Base-by-base conservation (phyloP, 192 early-diverging fungal species). In the Dispira simplex region DNA sequence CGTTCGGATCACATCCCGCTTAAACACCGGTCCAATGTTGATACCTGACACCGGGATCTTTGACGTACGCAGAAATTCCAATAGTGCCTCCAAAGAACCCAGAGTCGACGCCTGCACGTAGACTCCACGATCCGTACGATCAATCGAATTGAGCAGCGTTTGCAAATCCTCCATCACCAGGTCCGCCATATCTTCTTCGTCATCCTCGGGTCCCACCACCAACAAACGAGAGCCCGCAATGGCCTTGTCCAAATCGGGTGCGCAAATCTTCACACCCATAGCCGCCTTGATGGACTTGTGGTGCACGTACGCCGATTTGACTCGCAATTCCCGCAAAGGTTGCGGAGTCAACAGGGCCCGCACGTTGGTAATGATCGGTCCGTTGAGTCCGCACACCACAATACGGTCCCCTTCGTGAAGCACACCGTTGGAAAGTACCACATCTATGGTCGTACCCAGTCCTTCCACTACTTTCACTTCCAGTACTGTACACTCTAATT, bases 391-490 rank as follows among this genome's bases (percentile, higher is more conserved):
- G 69, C 97, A 97, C 23, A 99, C 69, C 8, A 92, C 89, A 64
- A 99, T 97, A 46, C 86, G 83, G 71, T 99, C 97, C 45, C 95
- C 93, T 79, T 99, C 94, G 65, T 87, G 80, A 66, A 99, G 73
- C 46, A 91, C 84, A 71, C 91, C 91, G 77, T 99, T 99, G 10
- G 90, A 91, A 47, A 99, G 79, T 26, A 99, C 78, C 26, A 97
- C 95, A 76, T 99, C 97, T 60, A 97, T 91, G 3, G 97, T 97
- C 0, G 93, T 98, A 63, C 95, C 95, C 48, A 93, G 81, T 68
- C 97, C 97, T 78, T 99, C 97, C 69, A 97, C 85, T 13, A 95
- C 95, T 81, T 99, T 99, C 68, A 99, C 97, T 81, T 99, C 97
- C 65, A 99, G 72, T 46, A 99, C 93, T 20, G 97, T 97, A 81